These are phyloP conservation scores for Spathaspora jeffriesii DNA, from an alignment of 1,139 yeast genomes.

Conservation along the genomic window DNA sequence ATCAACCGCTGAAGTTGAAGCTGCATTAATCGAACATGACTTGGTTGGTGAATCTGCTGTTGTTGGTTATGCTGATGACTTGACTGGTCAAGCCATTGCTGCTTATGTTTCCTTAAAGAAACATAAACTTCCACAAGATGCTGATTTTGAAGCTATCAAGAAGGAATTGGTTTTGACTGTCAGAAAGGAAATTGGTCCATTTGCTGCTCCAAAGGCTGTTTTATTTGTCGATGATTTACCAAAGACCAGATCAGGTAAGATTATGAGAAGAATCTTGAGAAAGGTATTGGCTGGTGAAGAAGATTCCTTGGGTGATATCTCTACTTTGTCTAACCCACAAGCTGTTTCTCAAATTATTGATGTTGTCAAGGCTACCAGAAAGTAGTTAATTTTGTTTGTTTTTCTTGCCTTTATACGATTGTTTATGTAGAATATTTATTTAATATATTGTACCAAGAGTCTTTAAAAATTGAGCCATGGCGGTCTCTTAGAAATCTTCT, in stretches of 20 bases:
- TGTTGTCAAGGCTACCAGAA: conserved; percentile 46
- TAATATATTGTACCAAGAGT: conserved; percentile 2
- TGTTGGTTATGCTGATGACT: conserved; percentile 78
- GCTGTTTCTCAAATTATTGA: conserved; percentile 66
- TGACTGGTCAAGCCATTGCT: conserved; percentile 84
- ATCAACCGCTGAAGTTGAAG: conserved; percentile 82
- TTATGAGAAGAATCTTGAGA: conserved; percentile 81
- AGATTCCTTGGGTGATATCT: conserved; percentile 75
- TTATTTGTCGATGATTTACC: conserved; percentile 76
- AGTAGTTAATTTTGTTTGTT: conserved; percentile 6
- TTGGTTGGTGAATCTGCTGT: conserved; percentile 78
- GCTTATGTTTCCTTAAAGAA: conserved; percentile 73
- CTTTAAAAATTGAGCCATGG: background rate
- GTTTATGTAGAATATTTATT: conserved; percentile 3
- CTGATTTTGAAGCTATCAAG: conserved; percentile 53
- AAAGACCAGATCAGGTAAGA: conserved; percentile 82
- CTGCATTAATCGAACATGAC: conserved; percentile 71
- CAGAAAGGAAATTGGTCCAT: conserved; percentile 80
- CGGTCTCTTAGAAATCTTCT: background rate
- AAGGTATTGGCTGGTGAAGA: conserved; percentile 79
- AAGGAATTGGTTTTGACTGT: conserved; percentile 73
- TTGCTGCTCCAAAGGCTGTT: conserved; percentile 79
- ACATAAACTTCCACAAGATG: conserved; percentile 31
- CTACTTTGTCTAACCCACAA: conserved; percentile 75
- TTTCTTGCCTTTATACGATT: background rate